Evolutionary conservation across 2,329 filamentous ascomycete genomes (phyloP), one percentile per base, ranked within the genome.

Genomic region (Blastomyces parvus): DNA sequence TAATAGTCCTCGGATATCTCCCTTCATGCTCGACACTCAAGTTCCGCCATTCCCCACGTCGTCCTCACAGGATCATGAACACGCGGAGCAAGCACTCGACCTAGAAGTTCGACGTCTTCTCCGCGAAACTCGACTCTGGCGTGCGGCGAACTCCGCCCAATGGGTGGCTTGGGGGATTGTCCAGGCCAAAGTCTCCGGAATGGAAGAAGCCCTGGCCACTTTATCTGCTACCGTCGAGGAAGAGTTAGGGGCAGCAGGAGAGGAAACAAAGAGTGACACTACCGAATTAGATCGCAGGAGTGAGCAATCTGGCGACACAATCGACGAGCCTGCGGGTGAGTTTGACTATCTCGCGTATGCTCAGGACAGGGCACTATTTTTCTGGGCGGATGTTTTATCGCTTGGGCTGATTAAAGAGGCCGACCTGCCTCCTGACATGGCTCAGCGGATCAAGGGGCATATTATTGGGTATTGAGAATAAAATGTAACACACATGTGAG

Each of bases 161-260:
- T 99, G 94, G 94, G 85, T 95, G 30, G 90, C 91, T 0, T 99
- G 94, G 94, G 94, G 94, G 30, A 90, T 97, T 66, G 89, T 99
- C 60, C 94, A 99, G 77, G 93, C 94, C 58, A 92, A 94, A 73
- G 82, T 96, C 1, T 86, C 90, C 0, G 90, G 87, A 0, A 80
- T 93, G 73, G 84, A 88, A 60, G 75, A 76, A 63, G 76, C 73
- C 13, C 69, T 25, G 33, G 17, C 62, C 1, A 8, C 53, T 30
- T 59, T 74, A 53, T 62, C 66, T 58, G 67, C 62, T 14, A 62
- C 64, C 14, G 70, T 65, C 25, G 65, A 66, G 33, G 69, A 65
- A 30, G 60, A 69, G 14, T 17, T 27, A 36, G 40, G 11, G 14
- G 62, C 62, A 60, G 57, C 55, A 38, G 64, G 44, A 9, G 62